Evolutionary conservation across 208 protist species (phyloP).

Genomic region (Crithidia bombi): DNA sequence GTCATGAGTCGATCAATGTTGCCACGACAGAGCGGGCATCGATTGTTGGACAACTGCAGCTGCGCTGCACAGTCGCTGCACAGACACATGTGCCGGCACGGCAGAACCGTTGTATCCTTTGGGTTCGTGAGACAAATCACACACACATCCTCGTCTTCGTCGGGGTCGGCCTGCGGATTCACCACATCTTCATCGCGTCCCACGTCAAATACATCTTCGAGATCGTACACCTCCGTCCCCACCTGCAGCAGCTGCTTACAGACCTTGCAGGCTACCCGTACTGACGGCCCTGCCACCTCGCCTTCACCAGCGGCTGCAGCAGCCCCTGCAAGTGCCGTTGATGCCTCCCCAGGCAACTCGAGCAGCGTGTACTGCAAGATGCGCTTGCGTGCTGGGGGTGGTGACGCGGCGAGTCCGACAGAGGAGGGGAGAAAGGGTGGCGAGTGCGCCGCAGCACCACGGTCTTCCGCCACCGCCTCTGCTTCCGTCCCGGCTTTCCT

Average conservation of each 20-base stretch:
- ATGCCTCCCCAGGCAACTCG: slow-evolving; percentile 10
- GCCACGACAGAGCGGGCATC: slow-evolving; percentile 91
- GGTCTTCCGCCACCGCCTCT: background rate
- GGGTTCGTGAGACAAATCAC: slow-evolving; percentile 89
- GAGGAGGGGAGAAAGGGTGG: background rate
- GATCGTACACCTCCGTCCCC: slow-evolving; percentile 74
- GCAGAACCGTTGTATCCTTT: slow-evolving; percentile 89
- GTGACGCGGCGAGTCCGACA: background rate
- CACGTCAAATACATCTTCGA: slow-evolving; percentile 83
- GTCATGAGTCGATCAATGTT: slow-evolving; percentile 78
- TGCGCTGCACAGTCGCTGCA: slow-evolving; percentile 87
- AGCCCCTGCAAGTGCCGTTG: background rate
- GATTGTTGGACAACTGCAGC: slow-evolving; percentile 77
- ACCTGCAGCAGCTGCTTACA: slow-evolving; percentile 78
- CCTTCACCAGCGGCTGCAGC: background rate
- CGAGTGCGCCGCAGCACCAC: slow-evolving; percentile 1
- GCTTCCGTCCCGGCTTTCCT: background rate
- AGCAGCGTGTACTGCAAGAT: slow-evolving; percentile 47
- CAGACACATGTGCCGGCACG: slow-evolving; percentile 93
- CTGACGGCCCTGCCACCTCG: background rate
- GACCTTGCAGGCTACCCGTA: slow-evolving; percentile 32
- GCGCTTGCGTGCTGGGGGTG: background rate
- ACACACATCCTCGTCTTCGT: slow-evolving; percentile 67
- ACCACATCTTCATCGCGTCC: slow-evolving; percentile 35
- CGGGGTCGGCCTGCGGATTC: slow-evolving; percentile 10